phyloP scores from a whole-genome alignment of 163 green algal genomes.

The Scenedesmus sp. region DNA sequence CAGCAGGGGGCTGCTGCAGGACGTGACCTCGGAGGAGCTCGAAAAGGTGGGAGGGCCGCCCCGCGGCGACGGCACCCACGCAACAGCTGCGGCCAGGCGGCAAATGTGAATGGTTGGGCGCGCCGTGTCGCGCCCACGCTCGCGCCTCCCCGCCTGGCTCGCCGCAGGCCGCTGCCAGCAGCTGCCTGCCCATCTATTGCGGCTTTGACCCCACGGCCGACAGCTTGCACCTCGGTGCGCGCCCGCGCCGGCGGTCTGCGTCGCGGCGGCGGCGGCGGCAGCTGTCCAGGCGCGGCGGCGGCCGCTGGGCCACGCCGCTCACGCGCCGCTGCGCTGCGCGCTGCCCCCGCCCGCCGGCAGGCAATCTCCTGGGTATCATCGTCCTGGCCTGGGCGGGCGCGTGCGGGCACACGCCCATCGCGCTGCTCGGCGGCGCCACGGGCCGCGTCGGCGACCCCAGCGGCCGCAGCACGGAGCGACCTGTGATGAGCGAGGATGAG shows the following conservation, averaged over 20 bases:
- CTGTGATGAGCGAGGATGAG: slow-evolving; percentile 85
- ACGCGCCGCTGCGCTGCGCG: too few relatives aligned
- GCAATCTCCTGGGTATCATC: slow-evolving; percentile 98
- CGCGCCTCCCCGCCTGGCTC: too few relatives aligned
- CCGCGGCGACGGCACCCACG: too few relatives aligned
- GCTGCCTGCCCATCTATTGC: slow-evolving; percentile 79
- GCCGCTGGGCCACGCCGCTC: not conserved
- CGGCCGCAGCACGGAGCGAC: slow-evolving; percentile 91
- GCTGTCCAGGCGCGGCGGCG: too few relatives aligned
- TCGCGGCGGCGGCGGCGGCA: not conserved
- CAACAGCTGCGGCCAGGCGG: too few relatives aligned
- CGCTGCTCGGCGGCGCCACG: slow-evolving; percentile 93
- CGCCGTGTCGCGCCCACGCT: too few relatives aligned
- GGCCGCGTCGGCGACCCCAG: slow-evolving; percentile 95
- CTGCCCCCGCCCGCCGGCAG: too few relatives aligned
- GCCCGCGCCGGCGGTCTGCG: not conserved
- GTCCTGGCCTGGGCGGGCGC: slow-evolving; percentile 96
- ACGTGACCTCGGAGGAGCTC: slow-evolving; percentile 72
- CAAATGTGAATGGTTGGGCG: too few relatives aligned
- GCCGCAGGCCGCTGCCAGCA: slow-evolving; percentile 43
- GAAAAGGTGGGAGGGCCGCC: too few relatives aligned
- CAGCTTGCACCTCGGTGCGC: slow-evolving; percentile 81
- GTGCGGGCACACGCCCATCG: slow-evolving; percentile 87
- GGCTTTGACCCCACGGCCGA: slow-evolving; percentile 98
- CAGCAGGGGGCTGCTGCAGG: slow-evolving; percentile 81